Base-by-base conservation (phyloP, 495 filamentous ascomycete species). In the Thermochaetoides thermophila region DNA sequence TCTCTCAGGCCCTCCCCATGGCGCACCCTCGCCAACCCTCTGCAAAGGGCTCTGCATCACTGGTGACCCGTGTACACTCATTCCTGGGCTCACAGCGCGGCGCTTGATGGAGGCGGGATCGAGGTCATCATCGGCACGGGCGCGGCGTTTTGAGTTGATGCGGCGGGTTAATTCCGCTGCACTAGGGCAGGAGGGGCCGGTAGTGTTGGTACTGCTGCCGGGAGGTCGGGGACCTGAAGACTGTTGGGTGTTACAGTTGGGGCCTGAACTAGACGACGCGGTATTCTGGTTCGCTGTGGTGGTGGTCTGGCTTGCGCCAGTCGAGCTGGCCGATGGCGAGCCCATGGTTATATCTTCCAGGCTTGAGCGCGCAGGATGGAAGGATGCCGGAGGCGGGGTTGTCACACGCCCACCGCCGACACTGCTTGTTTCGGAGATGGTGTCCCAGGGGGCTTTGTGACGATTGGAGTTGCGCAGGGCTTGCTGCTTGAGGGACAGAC, bases 81-180 rank as follows among this genome's bases (percentile, higher is more conserved):
- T 73, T 11, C 89, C 83, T 4, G 89, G 89, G 25, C 81, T 89
- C 2, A 99, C 89, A 9, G 89, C 89, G 20, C 89, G 72, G 13
- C 89, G 71, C 57, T 99, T 99, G 61, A 99, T 81, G 35, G 78
- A 76, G 10, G 76, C 73, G 6, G 81, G 76, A 49, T 96, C 86
- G 37, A 93, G 81, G 42, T 93, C 84, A 48, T 96, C 89, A 37
- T 95, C 89, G 12, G 3, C 28, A 16, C 13, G 13, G 19, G 84
- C 70, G 25, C 83, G 69, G 12, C 86, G 74, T 50, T 93, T 92
- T 50, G 65, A 76, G 50, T 74, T 72, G 29, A 71, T 69, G 41
- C 68, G 65, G 35, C 74, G 67, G 6, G 74, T 71, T 21, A 85
- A 73, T 31, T 85, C 83, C 1, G 68, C 71, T 10, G 74, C 69